These are phyloP conservation scores for Sporothrix brasiliensis DNA, from an alignment of 2,329 filamentous ascomycete genomes.

Conservation along the genomic window DNA sequence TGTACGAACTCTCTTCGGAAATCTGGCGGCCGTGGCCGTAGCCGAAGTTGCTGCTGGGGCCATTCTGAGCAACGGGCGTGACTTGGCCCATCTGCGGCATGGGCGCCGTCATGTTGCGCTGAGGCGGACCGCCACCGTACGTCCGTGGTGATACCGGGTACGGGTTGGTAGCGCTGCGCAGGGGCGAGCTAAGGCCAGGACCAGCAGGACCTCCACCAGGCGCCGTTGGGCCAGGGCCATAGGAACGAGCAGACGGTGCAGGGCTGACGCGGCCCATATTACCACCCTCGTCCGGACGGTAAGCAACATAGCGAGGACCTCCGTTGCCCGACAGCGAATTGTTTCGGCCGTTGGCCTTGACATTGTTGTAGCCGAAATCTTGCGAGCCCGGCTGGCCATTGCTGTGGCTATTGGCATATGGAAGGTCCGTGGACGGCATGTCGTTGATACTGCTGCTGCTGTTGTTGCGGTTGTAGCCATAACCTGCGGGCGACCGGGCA, in stretches of 20 bases:
- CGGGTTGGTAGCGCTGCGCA: conserved; percentile 42
- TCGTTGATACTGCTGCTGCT: conserved; percentile 14
- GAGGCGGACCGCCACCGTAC: conserved; percentile 35
- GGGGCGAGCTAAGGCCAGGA: conserved; percentile 34
- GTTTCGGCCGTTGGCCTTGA: background rate
- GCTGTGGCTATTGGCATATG: conserved; percentile 11
- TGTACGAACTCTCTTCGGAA: conserved; percentile 34
- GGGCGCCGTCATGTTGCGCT: conserved; percentile 45
- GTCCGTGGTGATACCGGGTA: conserved; percentile 4
- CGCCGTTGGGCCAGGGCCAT: conserved; percentile 21
- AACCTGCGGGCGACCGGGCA: conserved; percentile 38
- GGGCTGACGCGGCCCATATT: conserved; percentile 40
- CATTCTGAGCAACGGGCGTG: background rate
- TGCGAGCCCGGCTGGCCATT: conserved; percentile 15
- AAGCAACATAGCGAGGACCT: conserved; percentile 26
- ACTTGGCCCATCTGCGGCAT: conserved; percentile 34
- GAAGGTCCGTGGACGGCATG: background rate
- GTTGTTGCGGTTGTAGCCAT: conserved; percentile 27
- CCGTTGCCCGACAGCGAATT: conserved; percentile 29
- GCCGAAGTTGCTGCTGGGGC: conserved; percentile 22
- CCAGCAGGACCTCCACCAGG: background rate
- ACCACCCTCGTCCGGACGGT: background rate
- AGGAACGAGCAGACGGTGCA: conserved; percentile 41
- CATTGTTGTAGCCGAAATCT: background rate
- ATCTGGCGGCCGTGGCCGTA: conserved; percentile 33